A percentile compares a stretch with the other conserved stretches of the same genome.
Conservation (phyloP, 441 rosid genomes). For the Biscutella laevigata region DNA sequence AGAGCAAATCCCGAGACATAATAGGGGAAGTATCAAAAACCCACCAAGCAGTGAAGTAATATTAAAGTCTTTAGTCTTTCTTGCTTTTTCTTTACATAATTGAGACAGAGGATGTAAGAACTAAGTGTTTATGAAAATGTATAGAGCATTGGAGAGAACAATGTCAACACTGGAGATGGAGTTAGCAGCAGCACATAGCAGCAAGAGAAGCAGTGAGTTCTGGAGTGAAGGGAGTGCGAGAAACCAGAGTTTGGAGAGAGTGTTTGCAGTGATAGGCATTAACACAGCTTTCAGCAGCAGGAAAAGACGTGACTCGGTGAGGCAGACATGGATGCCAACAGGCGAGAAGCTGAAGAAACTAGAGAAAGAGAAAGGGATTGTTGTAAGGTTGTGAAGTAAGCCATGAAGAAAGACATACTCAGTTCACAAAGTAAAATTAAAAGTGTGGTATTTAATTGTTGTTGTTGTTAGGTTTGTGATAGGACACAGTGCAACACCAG, state of each 20-base stretch:
- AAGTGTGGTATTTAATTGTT: neutral
- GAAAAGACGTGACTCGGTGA: constrained; percentile 65
- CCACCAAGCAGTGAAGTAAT: constrained; percentile 67
- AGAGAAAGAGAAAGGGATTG: constrained; percentile 76
- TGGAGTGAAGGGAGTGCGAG: constrained; percentile 21
- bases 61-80: neutral
- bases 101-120: constrained; percentile 2
- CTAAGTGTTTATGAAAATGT: neutral
- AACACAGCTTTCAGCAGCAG: constrained; percentile 88
- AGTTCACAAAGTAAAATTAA: neutral
- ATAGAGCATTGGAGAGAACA: constrained; percentile 61
- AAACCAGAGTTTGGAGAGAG: constrained; percentile 42
- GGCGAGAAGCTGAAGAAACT: constrained; percentile 58
- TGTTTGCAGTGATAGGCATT: constrained; percentile 74
- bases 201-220: constrained; percentile 13
- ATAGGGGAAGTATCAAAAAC: constrained; percentile 62
- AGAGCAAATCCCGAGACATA: constrained; percentile 47
- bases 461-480: constrained; percentile 48
- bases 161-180: constrained; percentile 63
- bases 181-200: constrained; percentile 38
- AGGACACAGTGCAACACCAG: constrained; percentile 73
- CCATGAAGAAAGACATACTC: constrained; percentile 14
- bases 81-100: neutral
- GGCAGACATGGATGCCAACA: constrained; percentile 78
- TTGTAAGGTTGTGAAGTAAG: constrained; percentile 39